Conservation (phyloP, 805 yeast species). For the Ogataea populi-albae region DNA sequence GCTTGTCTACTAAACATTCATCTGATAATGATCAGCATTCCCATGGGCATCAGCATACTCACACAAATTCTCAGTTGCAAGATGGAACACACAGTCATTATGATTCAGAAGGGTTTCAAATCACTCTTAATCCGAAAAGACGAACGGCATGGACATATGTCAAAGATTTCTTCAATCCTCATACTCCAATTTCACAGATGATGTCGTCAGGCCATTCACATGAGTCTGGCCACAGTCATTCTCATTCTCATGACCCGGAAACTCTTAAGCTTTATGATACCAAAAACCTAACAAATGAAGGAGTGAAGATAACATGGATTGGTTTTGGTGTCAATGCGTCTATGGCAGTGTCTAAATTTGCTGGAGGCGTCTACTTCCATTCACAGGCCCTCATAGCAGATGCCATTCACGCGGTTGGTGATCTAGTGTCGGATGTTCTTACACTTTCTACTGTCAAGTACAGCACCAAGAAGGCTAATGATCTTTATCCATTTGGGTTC, state of each 20-base stretch:
- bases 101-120: constrained; percentile 6
- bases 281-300: constrained; percentile 64
- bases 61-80: constrained; percentile 30
- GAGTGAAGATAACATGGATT: constrained; percentile 88
- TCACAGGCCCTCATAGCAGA: constrained; percentile 94
- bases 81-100: constrained; percentile 6
- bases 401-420: constrained; percentile 90
- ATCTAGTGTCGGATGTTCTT: constrained; percentile 82
- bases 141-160: constrained; percentile 25
- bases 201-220: constrained; percentile 22
- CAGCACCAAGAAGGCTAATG: constrained; percentile 57
- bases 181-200: constrained; percentile 30
- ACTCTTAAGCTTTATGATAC: constrained; percentile 44
- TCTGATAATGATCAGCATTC: constrained; percentile 6
- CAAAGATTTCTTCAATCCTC: constrained; percentile 36
- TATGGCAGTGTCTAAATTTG: constrained; percentile 81
- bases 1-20: not conserved
- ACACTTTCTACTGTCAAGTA: constrained; percentile 87
- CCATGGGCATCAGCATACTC: constrained; percentile 25
- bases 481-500: constrained; percentile 76
- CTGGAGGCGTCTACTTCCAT: constrained; percentile 89
- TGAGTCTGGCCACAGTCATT: constrained; percentile 31
- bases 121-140: constrained; percentile 15
- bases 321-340: constrained; percentile 82
- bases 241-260: constrained; percentile 40